Conservation (phyloP, 352 stramenopile genomes). For the Phytophthora fragariaefolia region DNA sequence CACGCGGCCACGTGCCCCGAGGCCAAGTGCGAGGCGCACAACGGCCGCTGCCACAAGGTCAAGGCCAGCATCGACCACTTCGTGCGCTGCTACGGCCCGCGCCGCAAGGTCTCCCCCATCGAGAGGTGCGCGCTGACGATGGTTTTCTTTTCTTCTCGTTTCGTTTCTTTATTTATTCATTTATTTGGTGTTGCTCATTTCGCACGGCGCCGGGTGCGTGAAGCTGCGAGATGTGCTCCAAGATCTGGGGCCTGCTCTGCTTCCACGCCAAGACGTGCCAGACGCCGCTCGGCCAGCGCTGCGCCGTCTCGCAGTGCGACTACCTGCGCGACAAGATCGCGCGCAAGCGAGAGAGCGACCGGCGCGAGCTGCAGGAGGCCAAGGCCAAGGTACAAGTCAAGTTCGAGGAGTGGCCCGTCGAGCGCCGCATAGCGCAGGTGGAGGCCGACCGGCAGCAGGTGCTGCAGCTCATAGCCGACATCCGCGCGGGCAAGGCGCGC, state of each 20-base stretch:
- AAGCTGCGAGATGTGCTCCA: slow-evolving; percentile 83
- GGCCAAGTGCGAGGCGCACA: slow-evolving; percentile 62
- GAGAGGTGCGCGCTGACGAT: slow-evolving; percentile 69
- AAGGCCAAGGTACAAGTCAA: slow-evolving; percentile 52
- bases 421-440: slow-evolving; percentile 82
- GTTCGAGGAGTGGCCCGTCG: slow-evolving; percentile 77
- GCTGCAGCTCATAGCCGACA: slow-evolving; percentile 77
- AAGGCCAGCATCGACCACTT: slow-evolving; percentile 91
- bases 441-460: slow-evolving; percentile 80
- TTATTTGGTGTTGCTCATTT: too few relatives aligned
- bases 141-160: too few relatives aligned
- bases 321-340: slow-evolving; percentile 89
- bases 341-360: slow-evolving; percentile 70
- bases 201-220: too few relatives aligned
- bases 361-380: slow-evolving; percentile 63
- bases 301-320: slow-evolving; percentile 86
- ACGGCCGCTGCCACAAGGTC: slow-evolving; percentile 86
- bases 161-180: too few relatives aligned
- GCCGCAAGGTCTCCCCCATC: slow-evolving; percentile 71
- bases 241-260: slow-evolving; percentile 89
- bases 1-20: slow-evolving; percentile 71
- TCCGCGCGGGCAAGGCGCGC: slow-evolving; percentile 64
- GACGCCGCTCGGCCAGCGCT: slow-evolving; percentile 60
- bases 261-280: slow-evolving; percentile 83
- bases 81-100: slow-evolving; percentile 82